Evolutionary conservation across 768 basidiomycete genomes (phyloP).

Genomic region (Mycena polygramma): DNA sequence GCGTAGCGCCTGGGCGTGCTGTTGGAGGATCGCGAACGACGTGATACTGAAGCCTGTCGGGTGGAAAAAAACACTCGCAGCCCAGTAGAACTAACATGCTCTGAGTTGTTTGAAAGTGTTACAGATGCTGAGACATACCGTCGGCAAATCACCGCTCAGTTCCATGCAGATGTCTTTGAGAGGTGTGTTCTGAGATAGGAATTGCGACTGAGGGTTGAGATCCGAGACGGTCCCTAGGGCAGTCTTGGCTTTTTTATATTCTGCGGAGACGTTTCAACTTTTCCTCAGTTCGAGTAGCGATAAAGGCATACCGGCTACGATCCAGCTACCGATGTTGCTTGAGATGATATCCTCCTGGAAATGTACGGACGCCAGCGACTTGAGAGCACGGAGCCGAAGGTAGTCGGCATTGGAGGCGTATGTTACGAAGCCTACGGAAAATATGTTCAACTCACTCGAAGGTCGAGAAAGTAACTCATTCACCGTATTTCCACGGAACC

Average conservation of each 20-base stretch:
- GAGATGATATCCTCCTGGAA: conserved; percentile 12
- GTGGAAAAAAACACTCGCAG: conserved; percentile 38
- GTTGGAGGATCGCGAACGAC: conserved; percentile 46
- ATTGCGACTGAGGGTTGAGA: background rate
- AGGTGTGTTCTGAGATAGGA: background rate
- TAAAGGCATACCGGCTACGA: background rate
- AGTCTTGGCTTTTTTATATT: conserved; percentile 9
- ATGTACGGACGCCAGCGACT: background rate
- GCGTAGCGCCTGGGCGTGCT: conserved; percentile 39
- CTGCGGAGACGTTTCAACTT: background rate
- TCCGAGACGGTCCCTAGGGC: conserved; percentile 2
- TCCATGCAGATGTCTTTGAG: background rate
- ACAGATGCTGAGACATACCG: no score
- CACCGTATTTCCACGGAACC: background rate
- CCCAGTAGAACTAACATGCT: conserved; percentile 40
- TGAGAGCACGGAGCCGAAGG: conserved; percentile 4
- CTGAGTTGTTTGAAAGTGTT: no score
- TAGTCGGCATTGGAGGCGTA: conserved; percentile 14
- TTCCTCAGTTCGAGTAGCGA: no score
- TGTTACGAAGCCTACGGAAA: background rate
- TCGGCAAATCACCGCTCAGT: background rate
- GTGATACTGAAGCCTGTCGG: conserved; percentile 44
- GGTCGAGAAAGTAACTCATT: background rate
- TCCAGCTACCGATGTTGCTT: background rate
- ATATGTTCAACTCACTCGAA: background rate